Percentiles rank a stretch among this genome's conserved stretches.
Conservation (phyloP, 208 protist species). For the Porcisia hertigi region DNA sequence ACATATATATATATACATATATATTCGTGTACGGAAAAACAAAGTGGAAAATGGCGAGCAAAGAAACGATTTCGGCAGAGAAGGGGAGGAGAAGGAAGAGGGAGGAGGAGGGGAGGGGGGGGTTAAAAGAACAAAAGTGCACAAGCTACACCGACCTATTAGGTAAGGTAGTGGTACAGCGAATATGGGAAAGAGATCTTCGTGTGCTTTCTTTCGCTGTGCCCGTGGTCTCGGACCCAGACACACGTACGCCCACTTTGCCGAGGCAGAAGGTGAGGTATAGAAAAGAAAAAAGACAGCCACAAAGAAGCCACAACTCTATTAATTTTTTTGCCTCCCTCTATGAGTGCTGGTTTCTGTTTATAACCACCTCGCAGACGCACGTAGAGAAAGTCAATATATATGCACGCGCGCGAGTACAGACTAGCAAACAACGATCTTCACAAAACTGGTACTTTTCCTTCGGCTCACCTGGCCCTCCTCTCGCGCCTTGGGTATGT, state of each 20-base stretch:
- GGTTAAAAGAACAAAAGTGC: background rate
- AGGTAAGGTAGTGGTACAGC: background rate
- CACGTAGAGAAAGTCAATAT: background rate
- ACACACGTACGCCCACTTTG: background rate
- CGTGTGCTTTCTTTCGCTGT: background rate
- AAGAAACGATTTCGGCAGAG: background rate
- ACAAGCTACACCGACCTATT: constrained; percentile 2
- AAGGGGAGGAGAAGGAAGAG: background rate
- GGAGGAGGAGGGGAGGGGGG: background rate
- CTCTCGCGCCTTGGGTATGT: background rate
- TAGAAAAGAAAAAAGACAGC: background rate
- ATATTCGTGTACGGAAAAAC: background rate
- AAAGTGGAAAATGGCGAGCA: background rate
- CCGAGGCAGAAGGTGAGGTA: background rate
- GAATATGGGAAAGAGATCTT: background rate
- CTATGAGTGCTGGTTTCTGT: background rate
- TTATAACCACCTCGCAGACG: background rate
- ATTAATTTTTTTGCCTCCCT: background rate
- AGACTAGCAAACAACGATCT: background rate
- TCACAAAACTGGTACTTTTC: background rate
- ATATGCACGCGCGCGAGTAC: background rate
- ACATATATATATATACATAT: too few relatives aligned
- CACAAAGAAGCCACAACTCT: background rate
- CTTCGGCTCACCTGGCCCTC: background rate
- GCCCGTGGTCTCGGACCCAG: background rate